phyloP scores from a whole-genome alignment of 2,329 filamentous ascomycete genomes.

The Aspergillus novofumigatus region DNA sequence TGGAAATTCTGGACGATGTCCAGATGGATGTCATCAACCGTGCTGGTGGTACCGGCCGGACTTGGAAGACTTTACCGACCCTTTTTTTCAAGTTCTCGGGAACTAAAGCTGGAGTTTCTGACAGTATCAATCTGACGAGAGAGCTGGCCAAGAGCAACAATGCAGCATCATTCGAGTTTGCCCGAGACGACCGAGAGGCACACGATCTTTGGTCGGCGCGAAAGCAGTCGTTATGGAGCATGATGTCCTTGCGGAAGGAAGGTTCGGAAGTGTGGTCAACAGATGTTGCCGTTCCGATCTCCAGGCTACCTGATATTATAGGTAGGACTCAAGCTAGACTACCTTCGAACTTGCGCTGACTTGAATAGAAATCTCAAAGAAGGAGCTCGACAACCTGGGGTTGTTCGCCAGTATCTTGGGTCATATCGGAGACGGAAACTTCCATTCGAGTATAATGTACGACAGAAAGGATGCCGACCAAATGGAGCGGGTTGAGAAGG shows the following conservation, averaged over 20 bases:
- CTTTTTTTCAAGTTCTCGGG: slow-evolving; percentile 62
- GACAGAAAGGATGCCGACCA: slow-evolving; percentile 66
- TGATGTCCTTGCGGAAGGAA: slow-evolving; percentile 53
- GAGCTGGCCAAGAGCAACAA: slow-evolving; percentile 61
- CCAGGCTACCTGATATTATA: slow-evolving; percentile 58
- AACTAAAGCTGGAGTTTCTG: slow-evolving; percentile 69
- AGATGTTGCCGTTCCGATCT: slow-evolving; percentile 59
- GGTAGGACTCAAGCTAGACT: slow-evolving; percentile 31
- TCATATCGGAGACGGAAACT: slow-evolving; percentile 91
- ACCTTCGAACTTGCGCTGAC: slow-evolving; percentile 10
- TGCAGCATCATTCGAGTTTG: slow-evolving; percentile 53
- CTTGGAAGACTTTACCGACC: slow-evolving; percentile 39
- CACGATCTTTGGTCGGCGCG: slow-evolving; percentile 57
- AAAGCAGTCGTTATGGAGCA: slow-evolving; percentile 59
- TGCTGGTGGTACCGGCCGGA: slow-evolving; percentile 55
- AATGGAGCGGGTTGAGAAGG: slow-evolving; percentile 69
- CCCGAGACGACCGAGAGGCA: slow-evolving; percentile 50
- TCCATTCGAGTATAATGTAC: slow-evolving; percentile 91
- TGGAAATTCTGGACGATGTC: slow-evolving; percentile 60
- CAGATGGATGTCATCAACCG: slow-evolving; percentile 65
- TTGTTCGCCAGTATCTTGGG: slow-evolving; percentile 84
- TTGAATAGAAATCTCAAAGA: slow-evolving; percentile 71
- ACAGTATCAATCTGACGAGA: slow-evolving; percentile 69
- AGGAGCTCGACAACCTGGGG: slow-evolving; percentile 79
- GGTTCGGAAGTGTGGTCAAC: slow-evolving; percentile 59